Evolutionary conservation across 1,139 yeast species (phyloP), one percentile per base, ranked within the genome.

Genomic region (Taphrina confusa): DNA sequence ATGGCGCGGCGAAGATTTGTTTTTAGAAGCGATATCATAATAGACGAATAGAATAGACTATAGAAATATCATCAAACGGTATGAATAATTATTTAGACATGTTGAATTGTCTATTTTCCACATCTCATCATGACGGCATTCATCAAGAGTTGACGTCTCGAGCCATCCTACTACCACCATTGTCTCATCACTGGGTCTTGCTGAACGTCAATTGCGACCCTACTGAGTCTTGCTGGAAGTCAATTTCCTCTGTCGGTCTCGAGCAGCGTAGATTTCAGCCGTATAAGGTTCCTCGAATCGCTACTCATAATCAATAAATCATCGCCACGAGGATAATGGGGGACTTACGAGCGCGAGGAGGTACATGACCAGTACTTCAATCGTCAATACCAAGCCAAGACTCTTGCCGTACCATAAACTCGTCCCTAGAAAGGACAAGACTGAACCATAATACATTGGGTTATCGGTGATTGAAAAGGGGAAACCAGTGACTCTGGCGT

Each of bases 361-460:
- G 76, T 92, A 92, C 91, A 91, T 87, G 60, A 83, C 72, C 70
- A 81, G 83, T 8, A 92, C 98, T 65, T 88, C 77, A 4, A 77
- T 77, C 39, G 95, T 78, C 34, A 90, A 82, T 55, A 82, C 75
- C 57, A 92, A 69, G 8, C 98, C 98, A 0, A 95, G 85, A 37
- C 97, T 95, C 72, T 90, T 91, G 22, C 85, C 97, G 27, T 55
- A 84, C 82, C 86, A 87, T 67, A 92, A 77, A 2, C 95, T 94
- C 47, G 95, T 85, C 44, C 96, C 98, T 71, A 92, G 76, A 77
- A 92, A 92, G 61, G 95, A 83, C 67, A 92, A 76, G 27, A 92
- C 81, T 5, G 95, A 87, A 22, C 98, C 98, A 70, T 87, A 86
- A 74, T 92, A 92, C 98, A 92, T 92, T 64, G 98, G 98, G 73